These are phyloP conservation scores for Saturnispora diversa DNA, from an alignment of 805 yeast species.

Conservation along the genomic window DNA sequence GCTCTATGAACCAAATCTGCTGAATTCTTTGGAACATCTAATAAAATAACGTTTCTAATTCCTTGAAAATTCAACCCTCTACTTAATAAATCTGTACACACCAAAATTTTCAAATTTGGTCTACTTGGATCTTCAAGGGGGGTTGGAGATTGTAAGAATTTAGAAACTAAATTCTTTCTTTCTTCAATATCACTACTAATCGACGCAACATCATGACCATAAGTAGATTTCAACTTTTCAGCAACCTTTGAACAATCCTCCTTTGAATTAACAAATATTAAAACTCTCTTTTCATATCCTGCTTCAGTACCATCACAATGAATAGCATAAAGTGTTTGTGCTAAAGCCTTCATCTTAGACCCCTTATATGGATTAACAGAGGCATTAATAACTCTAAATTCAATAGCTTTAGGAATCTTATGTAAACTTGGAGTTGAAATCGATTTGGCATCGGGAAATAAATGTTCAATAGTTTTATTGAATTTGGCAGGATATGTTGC, in stretches of 20 bases:
- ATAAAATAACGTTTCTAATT: slow-evolving; percentile 71
- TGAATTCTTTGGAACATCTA: slow-evolving; percentile 79
- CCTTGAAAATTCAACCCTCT: slow-evolving; percentile 84
- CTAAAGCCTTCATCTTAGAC: slow-evolving; percentile 73
- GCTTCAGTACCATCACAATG: slow-evolving; percentile 75
- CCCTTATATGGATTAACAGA: slow-evolving; percentile 74
- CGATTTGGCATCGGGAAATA: slow-evolving; percentile 59
- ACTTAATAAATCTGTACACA: slow-evolving; percentile 84
- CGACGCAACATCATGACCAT: slow-evolving; percentile 53
- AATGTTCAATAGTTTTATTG: slow-evolving; percentile 46
- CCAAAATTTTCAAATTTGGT: slow-evolving; percentile 52
- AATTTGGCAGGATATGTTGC: slow-evolving; percentile 86
- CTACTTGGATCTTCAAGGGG: slow-evolving; percentile 29
- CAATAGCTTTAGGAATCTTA: slow-evolving; percentile 69
- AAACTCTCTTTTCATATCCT: slow-evolving; percentile 66
- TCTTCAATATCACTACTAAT: slow-evolving; percentile 61
- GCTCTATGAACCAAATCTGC: slow-evolving; percentile 85
- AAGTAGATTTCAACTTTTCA: slow-evolving; percentile 39
- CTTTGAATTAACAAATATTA: slow-evolving; percentile 78
- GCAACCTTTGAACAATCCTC: slow-evolving; percentile 54
- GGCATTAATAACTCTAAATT: slow-evolving; percentile 69
- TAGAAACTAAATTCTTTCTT: slow-evolving; percentile 47
- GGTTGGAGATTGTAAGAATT: slow-evolving; percentile 58
- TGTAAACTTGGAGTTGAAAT: slow-evolving; percentile 79
- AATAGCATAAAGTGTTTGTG: slow-evolving; percentile 82